These are phyloP conservation scores for Pochonia chlamydosporia DNA, from an alignment of 2,329 filamentous ascomycete genomes.

Conservation along the genomic window DNA sequence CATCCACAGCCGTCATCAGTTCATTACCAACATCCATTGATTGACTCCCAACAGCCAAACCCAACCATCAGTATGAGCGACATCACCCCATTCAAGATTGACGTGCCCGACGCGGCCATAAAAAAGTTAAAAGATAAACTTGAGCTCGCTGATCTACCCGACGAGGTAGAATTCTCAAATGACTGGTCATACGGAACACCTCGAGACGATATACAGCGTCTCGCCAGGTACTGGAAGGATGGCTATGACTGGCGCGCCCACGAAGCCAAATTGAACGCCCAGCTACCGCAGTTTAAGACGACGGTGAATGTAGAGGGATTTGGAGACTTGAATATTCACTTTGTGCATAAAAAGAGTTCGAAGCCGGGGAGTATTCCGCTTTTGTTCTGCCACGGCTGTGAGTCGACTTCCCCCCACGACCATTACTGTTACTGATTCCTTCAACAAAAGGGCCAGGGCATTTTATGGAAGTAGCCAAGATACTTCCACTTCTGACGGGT, in stretches of 20 bases:
- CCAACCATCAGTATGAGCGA: constrained; percentile 3
- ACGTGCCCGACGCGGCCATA: constrained; percentile 25
- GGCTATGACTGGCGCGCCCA: constrained; percentile 57
- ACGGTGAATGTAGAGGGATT: constrained; percentile 50
- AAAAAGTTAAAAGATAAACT: constrained; percentile 26
- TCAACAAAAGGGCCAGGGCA: constrained; percentile 64
- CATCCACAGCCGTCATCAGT: too few relatives aligned
- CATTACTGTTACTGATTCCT: not conserved
- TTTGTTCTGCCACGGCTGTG: constrained; percentile 40
- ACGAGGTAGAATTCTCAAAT: constrained; percentile 24
- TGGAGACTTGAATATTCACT: constrained; percentile 55
- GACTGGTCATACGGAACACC: constrained; percentile 26
- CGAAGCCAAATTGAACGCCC: constrained; percentile 50
- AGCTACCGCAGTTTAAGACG: constrained; percentile 51
- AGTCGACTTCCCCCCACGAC: not conserved
- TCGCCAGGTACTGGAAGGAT: constrained; percentile 29
- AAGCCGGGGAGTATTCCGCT: constrained; percentile 53
- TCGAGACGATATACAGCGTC: constrained; percentile 26
- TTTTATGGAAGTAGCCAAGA: constrained; percentile 60
- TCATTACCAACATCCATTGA: too few relatives aligned
- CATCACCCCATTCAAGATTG: constrained; percentile 29
- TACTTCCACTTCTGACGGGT: constrained; percentile 44
- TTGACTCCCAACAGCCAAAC: too few relatives aligned
- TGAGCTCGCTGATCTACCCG: constrained; percentile 20
- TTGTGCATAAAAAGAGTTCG: constrained; percentile 51